Conservation (phyloP, 108 stramenopile species). For the Cyclotella choctawhatcheeana region DNA sequence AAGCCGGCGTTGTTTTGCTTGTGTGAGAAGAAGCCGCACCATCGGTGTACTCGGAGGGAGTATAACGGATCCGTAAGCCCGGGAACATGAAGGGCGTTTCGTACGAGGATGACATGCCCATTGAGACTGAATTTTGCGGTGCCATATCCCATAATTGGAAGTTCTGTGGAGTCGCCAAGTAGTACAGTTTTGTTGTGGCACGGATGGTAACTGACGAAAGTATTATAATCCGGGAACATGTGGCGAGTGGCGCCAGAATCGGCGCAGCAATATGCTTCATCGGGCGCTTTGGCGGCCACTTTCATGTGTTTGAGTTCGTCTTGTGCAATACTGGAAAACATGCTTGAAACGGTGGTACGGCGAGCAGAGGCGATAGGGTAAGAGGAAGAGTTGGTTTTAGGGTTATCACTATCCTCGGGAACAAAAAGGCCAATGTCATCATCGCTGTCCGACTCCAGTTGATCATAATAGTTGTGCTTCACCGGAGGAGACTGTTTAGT, state of each 20-base stretch:
- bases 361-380: too few relatives aligned
- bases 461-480: too few relatives aligned
- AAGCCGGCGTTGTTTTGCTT: too few relatives aligned
- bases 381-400: too few relatives aligned
- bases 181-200: neutral
- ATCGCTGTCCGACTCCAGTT: too few relatives aligned
- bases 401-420: too few relatives aligned
- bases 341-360: too few relatives aligned
- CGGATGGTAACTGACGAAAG: neutral
- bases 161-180: neutral
- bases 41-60: neutral
- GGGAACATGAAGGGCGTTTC: conserved; percentile 2
- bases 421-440: too few relatives aligned
- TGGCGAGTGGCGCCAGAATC: neutral
- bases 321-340: too few relatives aligned
- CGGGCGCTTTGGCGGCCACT: too few relatives aligned
- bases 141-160: neutral
- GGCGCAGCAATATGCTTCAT: neutral
- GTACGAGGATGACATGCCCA: neutral
- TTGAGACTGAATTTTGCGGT: neutral
- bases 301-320: too few relatives aligned
- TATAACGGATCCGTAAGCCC: conserved; percentile 2
- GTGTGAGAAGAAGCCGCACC: neutral
- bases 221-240: neutral
- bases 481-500: too few relatives aligned